These are phyloP conservation scores for Lentinula sp. DNA, from an alignment of 768 basidiomycete genomes.

Conservation along the genomic window DNA sequence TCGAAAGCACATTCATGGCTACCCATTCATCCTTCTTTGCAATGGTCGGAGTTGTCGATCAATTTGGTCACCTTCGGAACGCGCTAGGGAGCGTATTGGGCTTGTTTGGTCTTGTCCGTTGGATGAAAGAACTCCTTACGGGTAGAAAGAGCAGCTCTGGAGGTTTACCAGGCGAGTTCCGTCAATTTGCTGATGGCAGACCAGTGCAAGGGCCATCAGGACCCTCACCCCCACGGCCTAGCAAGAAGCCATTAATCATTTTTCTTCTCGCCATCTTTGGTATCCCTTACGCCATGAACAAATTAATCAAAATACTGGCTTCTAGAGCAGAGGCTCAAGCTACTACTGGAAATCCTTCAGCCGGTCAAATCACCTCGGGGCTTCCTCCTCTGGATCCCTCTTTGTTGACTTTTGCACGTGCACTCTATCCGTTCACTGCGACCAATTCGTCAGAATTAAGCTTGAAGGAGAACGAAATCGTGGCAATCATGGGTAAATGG, in stretches of 20 bases:
- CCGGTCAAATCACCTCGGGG: conserved; percentile 28
- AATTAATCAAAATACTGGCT: conserved; percentile 73
- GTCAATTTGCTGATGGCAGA: conserved; percentile 65
- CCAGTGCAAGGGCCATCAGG: conserved; percentile 45
- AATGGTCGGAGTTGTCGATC: conserved; percentile 95
- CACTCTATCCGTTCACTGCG: conserved; percentile 72
- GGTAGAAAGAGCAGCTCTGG: conserved; percentile 24
- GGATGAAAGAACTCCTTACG: conserved; percentile 66
- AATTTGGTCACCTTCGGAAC: conserved; percentile 85
- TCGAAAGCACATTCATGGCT: conserved; percentile 96
- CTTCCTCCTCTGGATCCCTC: conserved; percentile 72
- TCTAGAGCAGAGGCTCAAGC: conserved; percentile 51
- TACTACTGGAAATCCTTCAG: conserved; percentile 22
- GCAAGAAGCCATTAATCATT: conserved; percentile 85
- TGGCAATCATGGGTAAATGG: conserved; percentile 81
- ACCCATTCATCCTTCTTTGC: conserved; percentile 94
- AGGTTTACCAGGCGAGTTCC: conserved; percentile 60
- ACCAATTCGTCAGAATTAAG: conserved; percentile 72
- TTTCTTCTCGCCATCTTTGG: conserved; percentile 94
- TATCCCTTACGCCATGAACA: conserved; percentile 89
- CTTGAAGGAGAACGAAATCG: conserved; percentile 86
- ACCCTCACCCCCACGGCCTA: conserved; percentile 50
- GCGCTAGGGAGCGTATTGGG: conserved; percentile 92
- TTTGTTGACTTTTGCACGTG: conserved; percentile 76
- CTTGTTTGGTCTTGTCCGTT: conserved; percentile 83